Evolutionary conservation across 306 rosid species (phyloP).

Genomic region (Glycine tomentella): DNA sequence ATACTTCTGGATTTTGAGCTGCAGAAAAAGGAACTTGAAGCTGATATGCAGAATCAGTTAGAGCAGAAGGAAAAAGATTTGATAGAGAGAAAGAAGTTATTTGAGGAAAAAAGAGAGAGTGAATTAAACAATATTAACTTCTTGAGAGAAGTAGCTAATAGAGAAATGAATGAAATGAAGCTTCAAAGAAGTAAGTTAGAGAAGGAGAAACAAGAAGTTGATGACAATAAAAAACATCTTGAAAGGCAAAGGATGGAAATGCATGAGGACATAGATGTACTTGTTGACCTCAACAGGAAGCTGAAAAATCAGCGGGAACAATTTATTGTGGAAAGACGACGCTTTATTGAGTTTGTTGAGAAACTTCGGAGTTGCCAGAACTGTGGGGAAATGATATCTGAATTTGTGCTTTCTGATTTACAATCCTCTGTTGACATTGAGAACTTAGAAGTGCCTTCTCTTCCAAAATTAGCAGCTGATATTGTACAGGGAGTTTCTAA

Average conservation of each 20-base stretch:
- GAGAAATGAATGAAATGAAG: conserved; percentile 91
- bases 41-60: conserved; percentile 77
- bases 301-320: conserved; percentile 78
- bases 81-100: conserved; percentile 66
- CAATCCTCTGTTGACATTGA: conserved; percentile 68
- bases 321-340: conserved; percentile 77
- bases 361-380: conserved; percentile 71
- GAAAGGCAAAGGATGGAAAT: conserved; percentile 84
- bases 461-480: conserved; percentile 60
- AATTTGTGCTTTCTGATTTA: conserved; percentile 76
- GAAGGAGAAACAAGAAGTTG: conserved; percentile 76
- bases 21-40: conserved; percentile 76
- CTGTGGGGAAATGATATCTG: conserved; percentile 78
- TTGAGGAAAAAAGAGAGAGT: conserved; percentile 80
- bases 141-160: conserved; percentile 80
- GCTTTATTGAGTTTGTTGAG: conserved; percentile 73
- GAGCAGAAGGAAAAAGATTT: conserved; percentile 82
- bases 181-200: conserved; percentile 75
- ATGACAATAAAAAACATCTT: conserved; percentile 71
- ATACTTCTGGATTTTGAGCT: conserved; percentile 80
- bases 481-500: conserved; percentile 54
- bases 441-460: conserved; percentile 67
- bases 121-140: conserved; percentile 73
- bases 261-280: conserved; percentile 83
- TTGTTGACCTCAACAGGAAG: conserved; percentile 75